A percentile compares a stretch with the other conserved stretches of the same genome.
phyloP scores from a whole-genome alignment of 768 basidiomycete species.

The Naganishia antarctica region DNA sequence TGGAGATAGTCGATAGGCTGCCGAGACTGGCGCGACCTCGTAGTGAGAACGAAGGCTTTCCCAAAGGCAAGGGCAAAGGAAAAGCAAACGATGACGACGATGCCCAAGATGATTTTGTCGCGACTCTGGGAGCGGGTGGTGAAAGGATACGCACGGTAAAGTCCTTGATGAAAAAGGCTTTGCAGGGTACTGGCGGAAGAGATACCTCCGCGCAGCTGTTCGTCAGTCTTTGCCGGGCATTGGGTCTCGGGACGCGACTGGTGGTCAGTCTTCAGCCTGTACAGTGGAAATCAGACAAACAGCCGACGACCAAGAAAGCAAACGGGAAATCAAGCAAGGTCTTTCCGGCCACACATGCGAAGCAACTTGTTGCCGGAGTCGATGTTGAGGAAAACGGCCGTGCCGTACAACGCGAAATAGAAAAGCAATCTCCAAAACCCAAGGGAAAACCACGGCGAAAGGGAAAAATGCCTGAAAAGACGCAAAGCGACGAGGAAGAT shows the following conservation, averaged over 20 bases:
- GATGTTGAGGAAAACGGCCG: not conserved
- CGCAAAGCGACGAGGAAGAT: slow-evolving; percentile 38
- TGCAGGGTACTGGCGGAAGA: slow-evolving; percentile 71
- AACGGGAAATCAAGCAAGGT: slow-evolving; percentile 1
- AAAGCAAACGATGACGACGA: slow-evolving; percentile 47
- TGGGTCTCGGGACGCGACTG: slow-evolving; percentile 78
- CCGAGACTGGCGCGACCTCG: slow-evolving; percentile 37
- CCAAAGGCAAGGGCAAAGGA: slow-evolving; percentile 46
- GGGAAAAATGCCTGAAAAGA: slow-evolving; percentile 34
- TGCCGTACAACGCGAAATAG: not conserved
- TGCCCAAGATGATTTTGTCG: slow-evolving; percentile 33
- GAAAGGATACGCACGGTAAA: slow-evolving; percentile 72
- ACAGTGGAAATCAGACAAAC: slow-evolving; percentile 67
- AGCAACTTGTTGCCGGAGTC: slow-evolving; percentile 31
- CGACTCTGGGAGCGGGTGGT: slow-evolving; percentile 51
- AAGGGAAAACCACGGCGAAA: slow-evolving; percentile 23
- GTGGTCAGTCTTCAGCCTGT: slow-evolving; percentile 87
- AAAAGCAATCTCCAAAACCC: not conserved
- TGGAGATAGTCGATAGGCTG: slow-evolving; percentile 43
- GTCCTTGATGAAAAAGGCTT: slow-evolving; percentile 86
- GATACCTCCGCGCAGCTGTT: slow-evolving; percentile 88
- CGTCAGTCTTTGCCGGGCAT: slow-evolving; percentile 76
- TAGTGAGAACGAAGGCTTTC: slow-evolving; percentile 38
- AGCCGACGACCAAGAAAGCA: slow-evolving; percentile 34
- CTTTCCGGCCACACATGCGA: not conserved